Percentiles rank a stretch among this genome's conserved stretches.
phyloP scores from a whole-genome alignment of 2,329 filamentous ascomycete genomes.

The Aphanoascus verrucosus region DNA sequence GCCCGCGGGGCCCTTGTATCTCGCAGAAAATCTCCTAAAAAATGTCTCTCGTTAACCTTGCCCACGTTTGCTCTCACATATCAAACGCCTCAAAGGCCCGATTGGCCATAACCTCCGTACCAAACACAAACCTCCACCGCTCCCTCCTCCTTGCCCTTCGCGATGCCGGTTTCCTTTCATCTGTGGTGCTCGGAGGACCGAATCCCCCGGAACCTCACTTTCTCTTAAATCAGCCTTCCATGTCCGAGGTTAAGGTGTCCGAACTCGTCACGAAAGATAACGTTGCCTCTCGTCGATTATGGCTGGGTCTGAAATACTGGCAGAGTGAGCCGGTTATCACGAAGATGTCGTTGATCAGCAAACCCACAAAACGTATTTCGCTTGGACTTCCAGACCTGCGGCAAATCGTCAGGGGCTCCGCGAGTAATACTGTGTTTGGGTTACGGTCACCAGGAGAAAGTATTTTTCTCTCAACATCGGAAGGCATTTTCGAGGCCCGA shows the following conservation, averaged over 20 bases:
- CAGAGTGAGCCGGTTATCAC: constrained; percentile 68
- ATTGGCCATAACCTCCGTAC: constrained; percentile 72
- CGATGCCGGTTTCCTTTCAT: constrained; percentile 68
- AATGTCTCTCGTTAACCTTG: constrained; percentile 66
- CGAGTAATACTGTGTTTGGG: constrained; percentile 57
- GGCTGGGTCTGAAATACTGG: constrained; percentile 87
- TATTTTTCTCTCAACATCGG: constrained; percentile 66
- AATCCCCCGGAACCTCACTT: constrained; percentile 45
- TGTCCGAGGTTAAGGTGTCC: constrained; percentile 25
- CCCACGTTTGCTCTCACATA: constrained; percentile 77
- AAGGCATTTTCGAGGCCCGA: constrained; percentile 67
- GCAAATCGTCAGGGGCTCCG: constrained; percentile 57
- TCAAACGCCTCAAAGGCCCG: constrained; percentile 80
- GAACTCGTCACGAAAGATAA: constrained; percentile 57
- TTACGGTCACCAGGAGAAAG: constrained; percentile 68
- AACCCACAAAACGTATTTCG: constrained; percentile 61
- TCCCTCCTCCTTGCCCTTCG: constrained; percentile 65
- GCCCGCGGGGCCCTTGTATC: constrained; percentile 19
- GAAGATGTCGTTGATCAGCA: constrained; percentile 56
- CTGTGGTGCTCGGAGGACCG: constrained; percentile 62
- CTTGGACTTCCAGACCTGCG: constrained; percentile 53
- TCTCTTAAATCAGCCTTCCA: constrained; percentile 41
- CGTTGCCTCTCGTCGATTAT: constrained; percentile 63
- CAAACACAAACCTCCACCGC: constrained; percentile 71
- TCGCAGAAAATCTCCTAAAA: constrained; percentile 1